Evolutionary conservation across 352 stramenopile species (phyloP), one percentile per base, ranked within the genome.

Genomic region (Bremia lactucae): DNA sequence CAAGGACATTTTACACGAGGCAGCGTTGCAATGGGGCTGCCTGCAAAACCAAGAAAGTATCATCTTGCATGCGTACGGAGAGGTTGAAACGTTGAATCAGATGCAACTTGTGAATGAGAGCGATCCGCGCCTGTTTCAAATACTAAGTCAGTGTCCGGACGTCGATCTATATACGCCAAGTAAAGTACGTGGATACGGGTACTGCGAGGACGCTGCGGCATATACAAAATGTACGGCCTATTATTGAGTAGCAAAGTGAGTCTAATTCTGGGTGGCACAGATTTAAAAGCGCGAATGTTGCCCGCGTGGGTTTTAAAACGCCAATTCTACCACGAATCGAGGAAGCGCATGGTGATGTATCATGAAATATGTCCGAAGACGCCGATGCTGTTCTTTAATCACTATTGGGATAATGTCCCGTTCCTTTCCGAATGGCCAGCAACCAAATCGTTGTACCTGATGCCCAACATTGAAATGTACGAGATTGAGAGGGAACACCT

Each of bases 401-500:
- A 78, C 49, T 82, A 79, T 23, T 78, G 63, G 64, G 49, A 75
- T 10, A 52, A 29, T 9, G 4, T 82, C 1, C 59, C 36, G 0
- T 43, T 54, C 0, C 39, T 55, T 1, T 33, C 58, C 0, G 22
- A 52, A 5, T 82, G 62, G 49, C 69, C 66, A 2, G 49, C 46
- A 8, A 34, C 38, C 0, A 82, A 78, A 33, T 55, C 59, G 0
- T 8, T 82, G 11, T 82, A 72, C 29, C 37, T 76, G 20, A 76
- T 76, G 65, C 62, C 65, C 2, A 76, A 76, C 35, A 66, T 76
- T 20, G 64, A 83, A 46, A 83, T 83, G 70, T 71, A 70, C 53
- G 69, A 82, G 43, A 42, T 79, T 0, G 41, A 55, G n/a, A 55
- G 49, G 14, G 43, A 63, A 13, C 65, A 75, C 25, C 71, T 67